phyloP scores from a whole-genome alignment of 495 filamentous ascomycete genomes.

The Hypoxylon intermedium region DNA sequence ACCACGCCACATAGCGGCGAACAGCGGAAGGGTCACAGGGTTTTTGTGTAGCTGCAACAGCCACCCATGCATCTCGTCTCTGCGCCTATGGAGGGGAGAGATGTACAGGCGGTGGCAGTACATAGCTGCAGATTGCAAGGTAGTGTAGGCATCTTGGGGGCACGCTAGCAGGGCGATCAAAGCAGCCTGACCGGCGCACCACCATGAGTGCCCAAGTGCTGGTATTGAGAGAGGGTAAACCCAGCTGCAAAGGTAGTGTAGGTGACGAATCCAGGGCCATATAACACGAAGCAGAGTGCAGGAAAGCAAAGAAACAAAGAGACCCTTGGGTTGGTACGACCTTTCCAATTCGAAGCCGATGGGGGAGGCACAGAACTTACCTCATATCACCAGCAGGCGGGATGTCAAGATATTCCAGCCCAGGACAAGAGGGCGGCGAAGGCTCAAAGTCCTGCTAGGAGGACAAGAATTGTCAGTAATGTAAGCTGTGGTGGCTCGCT shows the following conservation, averaged over 20 bases:
- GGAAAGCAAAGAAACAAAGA: not conserved
- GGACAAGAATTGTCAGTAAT: slow-evolving; percentile 38
- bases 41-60: slow-evolving; percentile 40
- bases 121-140: slow-evolving; percentile 36
- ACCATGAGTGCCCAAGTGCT: slow-evolving; percentile 20
- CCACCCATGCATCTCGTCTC: slow-evolving; percentile 40
- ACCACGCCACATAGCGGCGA: slow-evolving; percentile 45
- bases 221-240: slow-evolving; percentile 5
- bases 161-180: slow-evolving; percentile 30
- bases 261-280: not conserved
- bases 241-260: slow-evolving; percentile 4
- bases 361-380: slow-evolving; percentile 41
- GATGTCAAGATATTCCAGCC: slow-evolving; percentile 58
- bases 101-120: slow-evolving; percentile 35
- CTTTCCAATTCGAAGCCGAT: not conserved
- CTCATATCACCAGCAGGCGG: slow-evolving; percentile 57
- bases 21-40: slow-evolving; percentile 33
- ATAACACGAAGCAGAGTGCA: slow-evolving; percentile 8
- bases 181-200: slow-evolving; percentile 29
- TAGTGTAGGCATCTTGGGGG: slow-evolving; percentile 21
- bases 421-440: slow-evolving; percentile 54
- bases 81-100: slow-evolving; percentile 30
- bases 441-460: slow-evolving; percentile 58
- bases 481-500: slow-evolving; percentile 25
- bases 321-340: not conserved